Conservation (phyloP, 805 yeast species). For the Scheffersomyces stipitis region DNA sequence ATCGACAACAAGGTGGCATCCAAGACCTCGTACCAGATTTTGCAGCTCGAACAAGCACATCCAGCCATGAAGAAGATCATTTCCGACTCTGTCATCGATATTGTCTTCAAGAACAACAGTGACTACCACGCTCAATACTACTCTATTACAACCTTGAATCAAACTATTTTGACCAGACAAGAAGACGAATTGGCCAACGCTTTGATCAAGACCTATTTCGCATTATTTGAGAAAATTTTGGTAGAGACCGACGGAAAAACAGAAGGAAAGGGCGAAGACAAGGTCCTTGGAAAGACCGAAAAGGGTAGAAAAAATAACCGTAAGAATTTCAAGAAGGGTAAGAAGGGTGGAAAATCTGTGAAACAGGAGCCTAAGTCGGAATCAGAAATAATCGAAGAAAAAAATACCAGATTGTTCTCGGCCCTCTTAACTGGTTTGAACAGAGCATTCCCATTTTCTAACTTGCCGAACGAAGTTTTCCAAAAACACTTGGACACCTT, state of each 20-base stretch:
- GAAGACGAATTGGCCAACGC: slow-evolving; percentile 83
- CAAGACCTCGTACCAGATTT: slow-evolving; percentile 76
- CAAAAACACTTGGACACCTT: slow-evolving; percentile 78
- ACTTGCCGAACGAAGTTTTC: slow-evolving; percentile 67
- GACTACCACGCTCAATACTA: slow-evolving; percentile 90
- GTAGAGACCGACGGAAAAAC: slow-evolving; percentile 61
- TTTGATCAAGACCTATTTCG: slow-evolving; percentile 80
- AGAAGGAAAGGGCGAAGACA: slow-evolving; percentile 36
- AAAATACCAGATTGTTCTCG: slow-evolving; percentile 78
- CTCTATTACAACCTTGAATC: slow-evolving; percentile 84
- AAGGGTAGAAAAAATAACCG: slow-evolving; percentile 55
- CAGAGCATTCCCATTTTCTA: slow-evolving; percentile 92
- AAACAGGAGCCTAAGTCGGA: slow-evolving; percentile 60
- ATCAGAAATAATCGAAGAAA: slow-evolving; percentile 69
- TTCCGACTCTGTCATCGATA: slow-evolving; percentile 76
- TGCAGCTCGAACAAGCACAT: slow-evolving; percentile 83
- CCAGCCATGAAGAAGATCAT: slow-evolving; percentile 92
- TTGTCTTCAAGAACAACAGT: slow-evolving; percentile 62
- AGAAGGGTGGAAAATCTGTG: slow-evolving; percentile 83
- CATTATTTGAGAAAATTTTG: slow-evolving; percentile 79
- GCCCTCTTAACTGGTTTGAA: slow-evolving; percentile 93
- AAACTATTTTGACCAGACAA: slow-evolving; percentile 78
- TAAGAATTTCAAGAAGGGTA: slow-evolving; percentile 76
- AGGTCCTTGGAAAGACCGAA: slow-evolving; percentile 52
- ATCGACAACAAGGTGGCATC: slow-evolving; percentile 87